Percentiles rank a stretch among this genome's conserved stretches.
Evolutionary conservation across 768 basidiomycete genomes (phyloP).

Genomic region (Tulasnella sp.): DNA sequence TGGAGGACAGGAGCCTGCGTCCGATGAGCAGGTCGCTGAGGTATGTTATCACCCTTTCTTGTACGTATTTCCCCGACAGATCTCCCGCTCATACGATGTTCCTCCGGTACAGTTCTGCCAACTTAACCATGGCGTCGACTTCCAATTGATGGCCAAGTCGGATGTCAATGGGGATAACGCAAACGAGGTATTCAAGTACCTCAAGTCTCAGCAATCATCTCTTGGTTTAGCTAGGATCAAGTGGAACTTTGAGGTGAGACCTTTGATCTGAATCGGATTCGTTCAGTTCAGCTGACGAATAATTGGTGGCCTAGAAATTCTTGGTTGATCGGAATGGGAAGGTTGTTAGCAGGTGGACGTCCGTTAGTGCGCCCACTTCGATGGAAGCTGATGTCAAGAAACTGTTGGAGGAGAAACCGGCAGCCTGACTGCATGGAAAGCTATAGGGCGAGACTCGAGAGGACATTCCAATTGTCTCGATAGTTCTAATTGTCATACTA

Average conservation of each 20-base stretch:
- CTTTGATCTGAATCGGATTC: too few species aligned
- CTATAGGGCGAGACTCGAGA: background rate
- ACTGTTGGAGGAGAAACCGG: constrained; percentile 30
- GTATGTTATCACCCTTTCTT: constrained; percentile 21
- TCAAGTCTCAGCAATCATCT: constrained; percentile 71
- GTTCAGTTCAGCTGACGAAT: background rate
- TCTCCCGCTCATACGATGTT: too few species aligned
- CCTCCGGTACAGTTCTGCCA: constrained; percentile 46
- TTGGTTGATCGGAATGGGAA: constrained; percentile 67
- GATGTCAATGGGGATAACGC: constrained; percentile 84
- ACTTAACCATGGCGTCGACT: constrained; percentile 78
- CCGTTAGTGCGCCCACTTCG: constrained; percentile 49
- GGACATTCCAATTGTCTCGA: background rate
- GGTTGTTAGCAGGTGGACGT: constrained; percentile 66
- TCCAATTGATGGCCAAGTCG: constrained; percentile 86
- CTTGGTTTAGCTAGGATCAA: constrained; percentile 65
- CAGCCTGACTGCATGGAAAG: background rate
- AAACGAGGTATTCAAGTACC: constrained; percentile 67
- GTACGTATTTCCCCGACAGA: too few species aligned
- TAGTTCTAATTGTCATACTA: background rate
- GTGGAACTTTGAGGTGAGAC: constrained; percentile 86
- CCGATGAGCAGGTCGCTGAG: constrained; percentile 54
- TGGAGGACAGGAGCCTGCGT: constrained; percentile 50
- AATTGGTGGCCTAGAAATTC: constrained; percentile 34
- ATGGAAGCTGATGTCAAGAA: constrained; percentile 57